Percentiles rank a stretch among this genome's conserved stretches.
These are phyloP conservation scores for Mesembryanthemum crystallinum DNA, from an alignment of 148 eudicot species.

Conservation along the genomic window DNA sequence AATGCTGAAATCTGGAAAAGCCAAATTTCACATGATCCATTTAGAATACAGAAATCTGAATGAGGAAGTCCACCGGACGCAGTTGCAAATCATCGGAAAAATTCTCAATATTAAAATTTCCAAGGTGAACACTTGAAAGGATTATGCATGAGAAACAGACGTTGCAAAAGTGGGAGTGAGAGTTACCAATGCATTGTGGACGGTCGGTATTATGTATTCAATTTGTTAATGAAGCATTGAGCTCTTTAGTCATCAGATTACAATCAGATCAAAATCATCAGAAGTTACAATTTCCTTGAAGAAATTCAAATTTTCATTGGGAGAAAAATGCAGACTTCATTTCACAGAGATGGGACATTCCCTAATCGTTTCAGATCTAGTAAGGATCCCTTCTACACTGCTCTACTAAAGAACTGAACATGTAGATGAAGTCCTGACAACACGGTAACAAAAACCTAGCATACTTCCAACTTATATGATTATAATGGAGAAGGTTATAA, in stretches of 20 bases:
- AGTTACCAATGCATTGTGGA: background rate
- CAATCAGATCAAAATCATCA: background rate
- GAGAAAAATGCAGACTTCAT: background rate
- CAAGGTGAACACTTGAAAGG: background rate
- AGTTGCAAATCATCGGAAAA: background rate
- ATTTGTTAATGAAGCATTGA: background rate
- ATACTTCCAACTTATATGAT: too few relatives aligned
- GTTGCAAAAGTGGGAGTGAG: background rate
- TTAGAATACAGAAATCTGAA: background rate
- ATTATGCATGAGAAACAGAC: background rate
- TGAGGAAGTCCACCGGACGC: slow-evolving; percentile 1
- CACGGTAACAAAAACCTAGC: too few relatives aligned
- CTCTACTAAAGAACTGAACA: background rate
- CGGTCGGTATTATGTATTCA: background rate
- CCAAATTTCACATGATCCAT: background rate
- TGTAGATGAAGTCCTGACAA: too few relatives aligned
- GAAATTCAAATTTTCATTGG: background rate
- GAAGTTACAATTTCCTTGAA: background rate
- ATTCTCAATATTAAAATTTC: background rate
- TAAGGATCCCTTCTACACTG: background rate
- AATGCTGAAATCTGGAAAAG: slow-evolving; percentile 74
- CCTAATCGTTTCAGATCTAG: background rate
- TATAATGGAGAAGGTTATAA: too few relatives aligned
- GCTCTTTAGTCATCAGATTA: background rate
- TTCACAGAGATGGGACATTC: background rate